Base-by-base conservation (phyloP, 1,284 basidiomycete species). In the Trichosporon coremiiforme region DNA sequence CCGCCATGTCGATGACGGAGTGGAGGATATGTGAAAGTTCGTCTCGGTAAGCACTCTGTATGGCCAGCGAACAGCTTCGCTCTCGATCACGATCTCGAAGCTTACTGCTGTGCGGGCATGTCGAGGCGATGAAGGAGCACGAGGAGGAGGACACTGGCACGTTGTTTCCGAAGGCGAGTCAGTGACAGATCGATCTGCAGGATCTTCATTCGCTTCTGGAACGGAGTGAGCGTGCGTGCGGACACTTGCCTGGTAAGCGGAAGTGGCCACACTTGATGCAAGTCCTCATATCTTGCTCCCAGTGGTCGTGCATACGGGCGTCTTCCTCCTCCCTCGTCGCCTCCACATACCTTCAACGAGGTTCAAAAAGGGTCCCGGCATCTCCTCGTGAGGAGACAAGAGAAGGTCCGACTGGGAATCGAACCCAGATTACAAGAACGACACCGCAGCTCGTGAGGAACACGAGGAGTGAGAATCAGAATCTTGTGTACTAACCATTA, bases 361-460 rank as follows among this genome's bases (percentile, higher is more conserved):
- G 17, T 45, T 8, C 50, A 53, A 53, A 53, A 53, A 53, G 50
- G 20, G 22, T 22, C 20, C 20, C 20, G 50, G 20, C 9, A 20
- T 9, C 50, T 45, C 15, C 41, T n/a, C 17, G 17, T 6, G 6
- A 5, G 17, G 6, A 12, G 6, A 7, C 6, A 53, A 22, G 20
- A 53, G 20, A 22, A 53, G 50, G 50, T 53, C 50, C 50, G 50
- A 53, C 50, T 53, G 50, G 50, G 50, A 53, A 53, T 53, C 50
- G 50, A 53, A 53, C 50, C 50, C 50, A 53, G 50, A 53, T 53
- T 53, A 53, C 50, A 53, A 53, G 50, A 53, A 53, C 20, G 50
- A 22, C 50, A 53, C 50, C 50, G 50, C 50, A 25, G n/a, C 50
- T 53, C 50, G 50, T 53, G 20, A 10, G 5, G 50, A 53, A 7